A percentile compares a stretch with the other conserved stretches of the same genome.
phyloP scores from a whole-genome alignment of 2,329 filamentous ascomycete species.

The Monosporascus ibericus region DNA sequence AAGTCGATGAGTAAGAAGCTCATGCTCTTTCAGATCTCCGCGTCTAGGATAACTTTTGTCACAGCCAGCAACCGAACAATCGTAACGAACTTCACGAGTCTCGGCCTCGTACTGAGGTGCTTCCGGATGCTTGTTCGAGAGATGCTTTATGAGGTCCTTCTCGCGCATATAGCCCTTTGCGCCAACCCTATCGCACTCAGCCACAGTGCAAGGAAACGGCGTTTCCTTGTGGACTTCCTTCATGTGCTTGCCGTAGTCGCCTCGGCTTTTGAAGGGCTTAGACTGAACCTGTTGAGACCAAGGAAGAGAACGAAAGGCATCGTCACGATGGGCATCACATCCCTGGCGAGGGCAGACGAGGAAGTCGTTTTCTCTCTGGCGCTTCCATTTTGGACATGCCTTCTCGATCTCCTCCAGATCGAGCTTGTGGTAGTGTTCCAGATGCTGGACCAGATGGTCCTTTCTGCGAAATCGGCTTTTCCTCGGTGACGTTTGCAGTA shows the following conservation, averaged over 20 bases:
- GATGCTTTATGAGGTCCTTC: constrained; percentile 20
- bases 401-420: constrained; percentile 10
- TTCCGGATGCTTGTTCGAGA: constrained; percentile 14
- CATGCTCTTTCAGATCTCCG: too few relatives aligned
- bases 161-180: constrained; percentile 17
- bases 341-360: constrained; percentile 15
- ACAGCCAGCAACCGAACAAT: background rate
- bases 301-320: constrained; percentile 6
- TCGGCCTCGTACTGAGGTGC: background rate
- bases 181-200: constrained; percentile 20
- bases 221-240: constrained; percentile 28
- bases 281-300: background rate
- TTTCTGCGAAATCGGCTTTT: constrained; percentile 26
- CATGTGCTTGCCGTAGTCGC: constrained; percentile 30
- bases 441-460: constrained; percentile 32
- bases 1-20: too few relatives aligned
- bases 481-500: constrained; percentile 28
- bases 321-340: constrained; percentile 16
- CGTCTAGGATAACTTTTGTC: background rate
- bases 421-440: constrained; percentile 30
- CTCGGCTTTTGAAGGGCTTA: constrained; percentile 12
- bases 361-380: background rate
- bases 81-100: background rate
- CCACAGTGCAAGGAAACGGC: constrained; percentile 24
- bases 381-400: background rate